Evolutionary conservation across 805 yeast genomes (phyloP), one percentile per base, ranked within the genome.

Genomic region (Kodamaea kakaduensis): DNA sequence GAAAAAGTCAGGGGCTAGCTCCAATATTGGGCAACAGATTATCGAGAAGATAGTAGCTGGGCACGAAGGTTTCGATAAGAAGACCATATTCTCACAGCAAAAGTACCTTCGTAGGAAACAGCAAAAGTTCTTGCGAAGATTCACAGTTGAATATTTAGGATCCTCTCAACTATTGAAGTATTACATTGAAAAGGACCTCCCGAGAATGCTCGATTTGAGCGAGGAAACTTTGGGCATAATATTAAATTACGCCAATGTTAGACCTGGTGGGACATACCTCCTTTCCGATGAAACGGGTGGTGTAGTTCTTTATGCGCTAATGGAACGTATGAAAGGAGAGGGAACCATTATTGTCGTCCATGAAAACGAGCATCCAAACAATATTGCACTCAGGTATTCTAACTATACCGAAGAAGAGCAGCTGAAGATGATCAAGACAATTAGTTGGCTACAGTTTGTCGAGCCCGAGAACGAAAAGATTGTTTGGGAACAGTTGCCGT

Each of bases 221-320:
- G 81, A 81, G 40, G 98, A 93, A 60, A 68, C 89, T 1, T 55
- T 93, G 23, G 96, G 94, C 0, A 64, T 84, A 58, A 61, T 87
- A 50, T 61, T 93, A 61, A 80, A 81, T 41, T 69, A 82, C 47
- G 96, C 82, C 1, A 87, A 90, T 52, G 75, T 93, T 21, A 77
- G 80, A 51, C 88, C 96, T 1, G 95, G 95, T 8, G 97, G 98
- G 1, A 78, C 74, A 40, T 93, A 93, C 51, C 64, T 93, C 15
- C 81, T 90, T 3, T 70, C 87, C 36, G 99, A 93, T 52, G 98
- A 93, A 52, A 83, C 96, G n/a, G 89, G 95, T 20, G 96, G 97
- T 5, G 70, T 90, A n/a, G 54, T 93, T 1, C 75, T 84, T 5
- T 84, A 84, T 41, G 86, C 95, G 3, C 68, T 93, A 71, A 54